These are phyloP conservation scores for Naganishia albida DNA, from an alignment of 1,284 basidiomycete species.

Conservation along the genomic window DNA sequence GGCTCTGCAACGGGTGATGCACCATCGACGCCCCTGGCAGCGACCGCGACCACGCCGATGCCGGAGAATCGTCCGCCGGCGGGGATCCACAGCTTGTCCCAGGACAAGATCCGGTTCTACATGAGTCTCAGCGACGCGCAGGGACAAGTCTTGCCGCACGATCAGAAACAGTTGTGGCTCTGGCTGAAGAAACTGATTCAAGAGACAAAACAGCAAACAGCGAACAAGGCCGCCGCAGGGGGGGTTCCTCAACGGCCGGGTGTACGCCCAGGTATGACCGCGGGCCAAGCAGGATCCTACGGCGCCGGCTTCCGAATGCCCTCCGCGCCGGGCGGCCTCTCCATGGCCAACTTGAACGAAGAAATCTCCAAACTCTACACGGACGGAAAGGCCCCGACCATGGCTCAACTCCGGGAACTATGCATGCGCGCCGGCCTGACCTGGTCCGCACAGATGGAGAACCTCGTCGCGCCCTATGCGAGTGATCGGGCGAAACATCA, in stretches of 20 bases:
- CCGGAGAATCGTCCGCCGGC: constrained; percentile 22
- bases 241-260: not conserved
- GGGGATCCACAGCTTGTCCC: constrained; percentile 13
- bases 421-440: constrained; percentile 19
- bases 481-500: constrained; percentile 19
- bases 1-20: not conserved
- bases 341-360: constrained; percentile 24
- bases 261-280: not conserved
- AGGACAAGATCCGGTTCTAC: constrained; percentile 28
- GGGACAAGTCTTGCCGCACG: constrained; percentile 21
- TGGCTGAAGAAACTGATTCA: constrained; percentile 28
- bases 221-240: constrained; percentile 21
- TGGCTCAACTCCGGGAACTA: constrained; percentile 18
- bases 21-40: not conserved
- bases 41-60: not conserved
- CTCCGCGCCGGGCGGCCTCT: constrained; percentile 10
- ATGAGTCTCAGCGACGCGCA: constrained; percentile 24
- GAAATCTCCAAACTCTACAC: constrained; percentile 23
- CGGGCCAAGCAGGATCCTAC: not conserved
- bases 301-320: constrained; percentile 22
- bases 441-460: constrained; percentile 26
- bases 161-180: constrained; percentile 28
- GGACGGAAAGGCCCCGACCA: constrained; percentile 18
- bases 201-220: constrained; percentile 25
- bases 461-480: constrained; percentile 20